These are phyloP conservation scores for Chara braunii DNA, from an alignment of 139 green algal genomes.

Conservation along the genomic window DNA sequence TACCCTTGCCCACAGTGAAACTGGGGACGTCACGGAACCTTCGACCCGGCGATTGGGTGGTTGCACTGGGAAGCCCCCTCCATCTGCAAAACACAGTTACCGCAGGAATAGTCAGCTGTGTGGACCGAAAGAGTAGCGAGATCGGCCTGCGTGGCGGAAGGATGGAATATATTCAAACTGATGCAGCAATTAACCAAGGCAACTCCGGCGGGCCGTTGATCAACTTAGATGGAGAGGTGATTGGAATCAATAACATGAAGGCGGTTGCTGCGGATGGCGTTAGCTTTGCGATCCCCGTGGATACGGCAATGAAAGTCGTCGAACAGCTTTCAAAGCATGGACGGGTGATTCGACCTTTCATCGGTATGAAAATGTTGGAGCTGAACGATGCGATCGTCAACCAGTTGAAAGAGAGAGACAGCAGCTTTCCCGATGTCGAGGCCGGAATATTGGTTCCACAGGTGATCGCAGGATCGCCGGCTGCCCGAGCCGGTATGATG, in stretches of 20 bases:
- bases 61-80: slow-evolving; percentile 42
- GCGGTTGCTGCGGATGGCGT: slow-evolving; percentile 45
- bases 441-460: slow-evolving; percentile 42
- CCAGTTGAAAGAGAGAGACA: slow-evolving; percentile 39
- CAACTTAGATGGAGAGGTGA: slow-evolving; percentile 46
- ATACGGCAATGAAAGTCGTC: slow-evolving; percentile 39
- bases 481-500: slow-evolving; percentile 28
- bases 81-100: slow-evolving; percentile 47
- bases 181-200: slow-evolving; percentile 48
- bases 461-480: slow-evolving; percentile 43
- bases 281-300: slow-evolving; percentile 49
- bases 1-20: slow-evolving; percentile 31
- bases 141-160: slow-evolving; percentile 16
- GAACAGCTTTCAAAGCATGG: slow-evolving; percentile 43
- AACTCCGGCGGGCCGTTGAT: slow-evolving; percentile 51
- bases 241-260: slow-evolving; percentile 53
- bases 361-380: slow-evolving; percentile 53
- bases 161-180: slow-evolving; percentile 51
- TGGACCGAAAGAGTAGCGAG: slow-evolving; percentile 45
- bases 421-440: slow-evolving; percentile 29
- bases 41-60: slow-evolving; percentile 44
- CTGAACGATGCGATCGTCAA: slow-evolving; percentile 36
- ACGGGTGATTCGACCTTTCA: slow-evolving; percentile 41
- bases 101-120: slow-evolving; percentile 40
- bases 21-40: slow-evolving; percentile 31